Evolutionary conservation across 2,329 filamentous ascomycete genomes (phyloP).

Genomic region (Chalara sp.): DNA sequence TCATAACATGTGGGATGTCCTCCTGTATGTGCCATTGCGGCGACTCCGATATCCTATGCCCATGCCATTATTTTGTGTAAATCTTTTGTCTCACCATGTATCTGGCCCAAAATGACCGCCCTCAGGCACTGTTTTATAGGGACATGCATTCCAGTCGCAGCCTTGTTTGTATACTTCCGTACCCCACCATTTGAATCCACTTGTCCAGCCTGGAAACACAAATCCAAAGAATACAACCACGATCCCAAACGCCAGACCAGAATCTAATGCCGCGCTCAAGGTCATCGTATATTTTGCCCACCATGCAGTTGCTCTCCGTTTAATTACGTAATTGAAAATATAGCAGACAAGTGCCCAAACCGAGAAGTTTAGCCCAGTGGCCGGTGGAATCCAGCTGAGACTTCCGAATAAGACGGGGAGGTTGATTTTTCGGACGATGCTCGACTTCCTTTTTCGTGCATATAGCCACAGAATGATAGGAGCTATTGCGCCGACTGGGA

Average conservation of each 20-base stretch:
- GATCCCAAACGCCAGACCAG: slow-evolving; percentile 73
- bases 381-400: slow-evolving; percentile 80
- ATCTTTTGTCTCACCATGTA: slow-evolving; percentile 34
- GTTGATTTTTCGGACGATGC: slow-evolving; percentile 69
- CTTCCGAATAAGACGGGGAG: slow-evolving; percentile 78
- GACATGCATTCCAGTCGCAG: slow-evolving; percentile 78
- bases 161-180: slow-evolving; percentile 80
- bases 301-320: slow-evolving; percentile 64
- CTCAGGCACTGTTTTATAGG: slow-evolving; percentile 57
- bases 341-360: slow-evolving; percentile 84
- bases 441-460: slow-evolving; percentile 49
- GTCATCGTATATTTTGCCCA: slow-evolving; percentile 94
- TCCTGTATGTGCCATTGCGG: no score
- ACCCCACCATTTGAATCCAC: slow-evolving; percentile 78
- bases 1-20: no score
- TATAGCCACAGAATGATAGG: slow-evolving; percentile 72
- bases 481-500: slow-evolving; percentile 67
- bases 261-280: slow-evolving; percentile 74
- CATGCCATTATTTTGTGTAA: no score
- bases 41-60: no score
- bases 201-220: slow-evolving; percentile 71
- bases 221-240: slow-evolving; percentile 82
- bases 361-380: slow-evolving; percentile 79
- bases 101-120: slow-evolving; percentile 62
- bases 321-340: slow-evolving; percentile 73